Evolutionary conservation across 306 rosid genomes (phyloP), one percentile per base, ranked within the genome.

Genomic region (Trifolium repens): DNA sequence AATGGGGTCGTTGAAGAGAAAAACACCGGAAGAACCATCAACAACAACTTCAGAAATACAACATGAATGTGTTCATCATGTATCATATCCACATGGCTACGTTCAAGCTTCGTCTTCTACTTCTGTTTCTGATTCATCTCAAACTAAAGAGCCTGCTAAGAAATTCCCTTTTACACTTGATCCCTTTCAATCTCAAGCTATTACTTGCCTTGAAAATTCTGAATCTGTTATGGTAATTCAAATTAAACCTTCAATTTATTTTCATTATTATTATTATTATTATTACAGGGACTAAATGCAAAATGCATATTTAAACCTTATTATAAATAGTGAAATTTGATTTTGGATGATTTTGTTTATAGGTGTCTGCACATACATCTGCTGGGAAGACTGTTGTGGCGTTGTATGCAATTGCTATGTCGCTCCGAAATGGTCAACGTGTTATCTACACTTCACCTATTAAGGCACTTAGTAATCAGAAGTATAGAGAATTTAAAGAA

Each of bases 361-460:
- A 94, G 98, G 98, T 94, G 24, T 94, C 97, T 75, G 98, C 98
- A 27, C 97, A 94, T 79, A 94, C 98, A 1, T 94, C 98, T 59
- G 97, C 98, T 74, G 98, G 96, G 11, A 94, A 94, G 79, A 94
- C 98, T 12, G 96, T 90, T 11, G 97, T 94, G 1, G 98, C 98
- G 0, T 83, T 69, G 42, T 94, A 94, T 85, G 97, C 98, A 5
- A 94, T 94, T 83, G 97, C 98, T 17, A 87, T 91, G 97, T 94
- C 97, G 11, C 77, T 94, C 54, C 87, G 88, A 4, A 82, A 91
- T 7, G 90, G 88, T 19, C 97, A 94, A 69, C 86, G 97, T 2
- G 99, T 94, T 49, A 87, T 94, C 79, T 94, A 94, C 80, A 92
- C 99, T 30, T 90, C 99, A 11, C 98, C 96, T 60, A 91, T 94